phyloP scores from a whole-genome alignment of 2,329 filamentous ascomycete species.

The Gaeumannomyces tritici region DNA sequence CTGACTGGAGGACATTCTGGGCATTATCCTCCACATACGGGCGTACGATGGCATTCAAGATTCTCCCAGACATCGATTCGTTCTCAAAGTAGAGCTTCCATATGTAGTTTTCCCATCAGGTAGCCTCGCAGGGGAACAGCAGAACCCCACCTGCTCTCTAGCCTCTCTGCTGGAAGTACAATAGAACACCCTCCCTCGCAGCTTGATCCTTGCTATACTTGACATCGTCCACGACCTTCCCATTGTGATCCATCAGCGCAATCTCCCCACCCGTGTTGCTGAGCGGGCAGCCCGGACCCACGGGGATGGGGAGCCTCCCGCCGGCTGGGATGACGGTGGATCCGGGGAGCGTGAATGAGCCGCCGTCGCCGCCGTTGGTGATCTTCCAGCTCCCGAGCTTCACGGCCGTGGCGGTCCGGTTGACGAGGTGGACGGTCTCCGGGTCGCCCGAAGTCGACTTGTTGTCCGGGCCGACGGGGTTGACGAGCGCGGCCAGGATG shows the following conservation, averaged over 20 bases:
- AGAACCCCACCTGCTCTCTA: neutral
- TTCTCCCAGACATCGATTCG: too few species aligned
- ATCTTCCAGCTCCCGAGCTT: constrained; percentile 11
- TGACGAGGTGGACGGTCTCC: constrained; percentile 12
- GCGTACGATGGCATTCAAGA: too few species aligned
- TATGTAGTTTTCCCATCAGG: too few species aligned
- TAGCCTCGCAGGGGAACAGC: too few species aligned
- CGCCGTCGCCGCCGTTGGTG: constrained; percentile 7
- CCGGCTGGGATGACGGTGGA: constrained; percentile 1
- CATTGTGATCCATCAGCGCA: constrained; percentile 7
- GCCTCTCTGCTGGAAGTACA: constrained; percentile 8
- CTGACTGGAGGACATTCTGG: too few species aligned
- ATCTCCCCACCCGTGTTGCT: constrained; percentile 11
- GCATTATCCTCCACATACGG: too few species aligned
- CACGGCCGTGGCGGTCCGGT: constrained; percentile 5
- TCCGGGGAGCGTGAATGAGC: constrained; percentile 6
- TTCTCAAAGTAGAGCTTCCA: too few species aligned
- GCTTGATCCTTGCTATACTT: constrained; percentile 12
- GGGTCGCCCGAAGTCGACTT: constrained; percentile 5
- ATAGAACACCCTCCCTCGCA: constrained; percentile 7
- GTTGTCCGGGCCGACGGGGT: constrained; percentile 11
- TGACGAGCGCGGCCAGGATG: constrained; percentile 13
- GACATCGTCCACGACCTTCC: constrained; percentile 9
- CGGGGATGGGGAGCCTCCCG: constrained; percentile 4
- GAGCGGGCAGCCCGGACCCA: constrained; percentile 7